These are phyloP conservation scores for Apophysomyces variabilis DNA, from an alignment of 371 early-diverging fungal genomes.

Conservation along the genomic window DNA sequence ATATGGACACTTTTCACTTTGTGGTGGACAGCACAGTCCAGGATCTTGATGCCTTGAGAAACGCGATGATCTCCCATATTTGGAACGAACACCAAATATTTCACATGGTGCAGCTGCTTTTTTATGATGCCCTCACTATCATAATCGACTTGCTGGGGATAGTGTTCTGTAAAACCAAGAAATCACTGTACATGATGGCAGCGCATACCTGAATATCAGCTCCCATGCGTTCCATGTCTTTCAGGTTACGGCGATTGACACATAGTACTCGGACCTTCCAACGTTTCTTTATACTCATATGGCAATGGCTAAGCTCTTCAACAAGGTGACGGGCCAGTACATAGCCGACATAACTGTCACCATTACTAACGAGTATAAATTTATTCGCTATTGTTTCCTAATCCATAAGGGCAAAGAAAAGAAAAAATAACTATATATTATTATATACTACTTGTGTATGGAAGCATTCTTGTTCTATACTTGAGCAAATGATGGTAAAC, in stretches of 20 bases:
- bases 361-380: neutral
- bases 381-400: too few species aligned
- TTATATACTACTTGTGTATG: too few species aligned
- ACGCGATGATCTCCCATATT: conserved; percentile 6
- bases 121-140: neutral
- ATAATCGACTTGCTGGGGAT: conserved; percentile 19
- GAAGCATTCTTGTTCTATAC: too few species aligned
- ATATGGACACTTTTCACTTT: conserved; percentile 18
- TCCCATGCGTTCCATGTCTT: conserved; percentile 7
- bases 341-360: conserved; percentile 20
- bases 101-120: conserved; percentile 17
- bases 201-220: conserved; percentile 20
- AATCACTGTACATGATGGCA: neutral
- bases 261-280: conserved; percentile 24
- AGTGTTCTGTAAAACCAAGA: neutral
- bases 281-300: conserved; percentile 18
- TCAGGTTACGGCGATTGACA: neutral
- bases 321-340: conserved; percentile 17
- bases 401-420: too few species aligned
- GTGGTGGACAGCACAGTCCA: conserved; percentile 10
- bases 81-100: conserved; percentile 15
- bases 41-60: neutral
- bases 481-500: too few species aligned
- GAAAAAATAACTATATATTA: too few species aligned
- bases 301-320: conserved; percentile 6